phyloP scores from a whole-genome alignment of 768 basidiomycete species.

The Russula earlei region DNA sequence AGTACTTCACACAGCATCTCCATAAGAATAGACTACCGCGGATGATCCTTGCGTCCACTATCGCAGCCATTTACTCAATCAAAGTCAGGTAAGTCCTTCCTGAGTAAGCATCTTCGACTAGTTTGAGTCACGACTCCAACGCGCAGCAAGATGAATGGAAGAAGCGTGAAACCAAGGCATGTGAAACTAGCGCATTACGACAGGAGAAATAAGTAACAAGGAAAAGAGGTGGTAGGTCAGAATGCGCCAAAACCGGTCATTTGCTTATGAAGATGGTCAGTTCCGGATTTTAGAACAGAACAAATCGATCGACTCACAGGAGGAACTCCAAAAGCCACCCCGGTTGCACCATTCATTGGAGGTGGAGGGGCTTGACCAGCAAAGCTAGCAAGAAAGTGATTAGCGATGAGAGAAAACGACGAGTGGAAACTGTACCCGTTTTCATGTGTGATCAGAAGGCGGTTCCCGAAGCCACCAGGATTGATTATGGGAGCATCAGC shows the following conservation, averaged over 20 bases:
- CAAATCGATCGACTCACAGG: conserved; percentile 38
- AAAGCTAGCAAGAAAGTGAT: conserved; percentile 34
- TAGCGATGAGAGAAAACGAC: background rate
- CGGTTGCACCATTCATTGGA: conserved; percentile 45
- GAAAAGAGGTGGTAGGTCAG: background rate
- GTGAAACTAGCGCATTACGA: conserved; percentile 1
- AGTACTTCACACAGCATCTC: no score
- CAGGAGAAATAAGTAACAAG: conserved; percentile 1
- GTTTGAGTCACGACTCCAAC: no score
- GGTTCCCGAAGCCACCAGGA: conserved; percentile 56
- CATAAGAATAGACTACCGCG: no score
- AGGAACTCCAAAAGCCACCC: conserved; percentile 39
- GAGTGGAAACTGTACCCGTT: conserved; percentile 35
- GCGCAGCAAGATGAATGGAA: background rate
- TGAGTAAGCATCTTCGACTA: no score
- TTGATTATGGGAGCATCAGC: conserved; percentile 84
- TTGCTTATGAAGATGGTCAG: conserved; percentile 6
- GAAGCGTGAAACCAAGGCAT: background rate
- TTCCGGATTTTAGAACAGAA: background rate
- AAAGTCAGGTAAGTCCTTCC: no score
- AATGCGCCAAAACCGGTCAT: conserved; percentile 21
- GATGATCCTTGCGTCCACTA: no score
- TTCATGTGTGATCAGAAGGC: conserved; percentile 66
- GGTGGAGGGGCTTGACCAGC: conserved; percentile 53
- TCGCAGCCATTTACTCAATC: no score